Evolutionary conservation across 805 yeast species (phyloP).

Genomic region (Kuraishia capsulata): DNA sequence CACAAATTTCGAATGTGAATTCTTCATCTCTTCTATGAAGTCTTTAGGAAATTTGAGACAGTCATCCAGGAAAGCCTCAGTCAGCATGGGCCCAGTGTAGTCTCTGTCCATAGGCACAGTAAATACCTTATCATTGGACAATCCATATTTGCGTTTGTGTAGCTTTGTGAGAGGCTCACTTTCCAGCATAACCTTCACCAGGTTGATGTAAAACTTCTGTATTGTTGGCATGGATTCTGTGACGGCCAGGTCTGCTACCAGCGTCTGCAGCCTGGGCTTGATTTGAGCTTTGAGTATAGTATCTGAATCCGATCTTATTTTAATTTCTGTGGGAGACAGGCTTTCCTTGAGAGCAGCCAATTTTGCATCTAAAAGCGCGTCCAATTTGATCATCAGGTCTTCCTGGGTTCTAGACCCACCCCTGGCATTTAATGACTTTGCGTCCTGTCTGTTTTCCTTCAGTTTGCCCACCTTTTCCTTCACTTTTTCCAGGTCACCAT

Average conservation of each 20-base stretch:
- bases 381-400: background rate
- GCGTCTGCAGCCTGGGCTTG: background rate
- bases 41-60: slow-evolving; percentile 9
- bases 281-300: background rate
- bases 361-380: background rate
- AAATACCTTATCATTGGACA: background rate
- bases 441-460: background rate
- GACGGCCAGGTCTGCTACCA: background rate
- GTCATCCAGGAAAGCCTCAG: slow-evolving; percentile 2
- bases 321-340: background rate
- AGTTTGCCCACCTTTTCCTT: background rate
- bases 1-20: slow-evolving; percentile 37
- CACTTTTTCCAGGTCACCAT: background rate
- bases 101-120: background rate
- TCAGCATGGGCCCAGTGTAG: slow-evolving; percentile 3
- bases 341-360: background rate
- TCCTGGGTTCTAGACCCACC: background rate
- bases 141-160: background rate
- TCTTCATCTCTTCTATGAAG: slow-evolving; percentile 28
- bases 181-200: background rate
- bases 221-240: background rate
- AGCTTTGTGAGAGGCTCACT: background rate
- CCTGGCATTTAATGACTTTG: background rate
- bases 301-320: background rate
- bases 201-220: background rate